These are phyloP conservation scores for Aspergillus amoenus DNA, from an alignment of 2,329 filamentous ascomycete species.

Conservation along the genomic window DNA sequence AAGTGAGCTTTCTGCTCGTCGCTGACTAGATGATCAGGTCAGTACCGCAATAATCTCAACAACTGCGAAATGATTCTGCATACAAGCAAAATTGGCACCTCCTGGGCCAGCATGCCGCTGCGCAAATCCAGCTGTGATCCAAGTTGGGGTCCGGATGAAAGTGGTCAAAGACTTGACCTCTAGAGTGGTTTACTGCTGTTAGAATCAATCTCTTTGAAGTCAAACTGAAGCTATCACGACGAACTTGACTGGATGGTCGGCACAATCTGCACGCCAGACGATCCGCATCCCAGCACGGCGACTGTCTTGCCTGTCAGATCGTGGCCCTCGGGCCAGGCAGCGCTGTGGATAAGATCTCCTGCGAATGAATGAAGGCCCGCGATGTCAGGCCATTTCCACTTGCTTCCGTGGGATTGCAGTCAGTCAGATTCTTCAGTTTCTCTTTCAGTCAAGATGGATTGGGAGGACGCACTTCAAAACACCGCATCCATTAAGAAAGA, in stretches of 20 bases:
- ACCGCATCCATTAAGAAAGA: constrained; percentile 4
- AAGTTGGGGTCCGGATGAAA: constrained; percentile 17
- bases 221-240: not conserved
- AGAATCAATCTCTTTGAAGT: too few species aligned
- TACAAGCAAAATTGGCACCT: not conserved
- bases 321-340: constrained; percentile 2
- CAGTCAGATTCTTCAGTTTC: too few species aligned
- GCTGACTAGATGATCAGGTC: not conserved
- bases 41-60: too few species aligned
- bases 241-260: constrained; percentile 13
- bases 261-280: constrained; percentile 19
- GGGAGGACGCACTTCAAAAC: constrained; percentile 5
- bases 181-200: not conserved
- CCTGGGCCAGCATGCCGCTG: not conserved
- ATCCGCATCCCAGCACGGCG: constrained; percentile 17
- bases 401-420: not conserved
- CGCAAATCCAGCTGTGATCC: constrained; percentile 14
- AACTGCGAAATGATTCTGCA: too few species aligned
- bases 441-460: too few species aligned
- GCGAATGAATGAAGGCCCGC: constrained; percentile 34
- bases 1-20: constrained; percentile 10
- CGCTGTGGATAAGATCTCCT: constrained; percentile 35
- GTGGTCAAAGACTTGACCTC: constrained; percentile 9
- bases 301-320: constrained; percentile 10
- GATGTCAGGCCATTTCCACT: constrained; percentile 39